Evolutionary conservation across 129 eudicot genomes (phyloP).

Genomic region (Ambrosia artemisiifolia): DNA sequence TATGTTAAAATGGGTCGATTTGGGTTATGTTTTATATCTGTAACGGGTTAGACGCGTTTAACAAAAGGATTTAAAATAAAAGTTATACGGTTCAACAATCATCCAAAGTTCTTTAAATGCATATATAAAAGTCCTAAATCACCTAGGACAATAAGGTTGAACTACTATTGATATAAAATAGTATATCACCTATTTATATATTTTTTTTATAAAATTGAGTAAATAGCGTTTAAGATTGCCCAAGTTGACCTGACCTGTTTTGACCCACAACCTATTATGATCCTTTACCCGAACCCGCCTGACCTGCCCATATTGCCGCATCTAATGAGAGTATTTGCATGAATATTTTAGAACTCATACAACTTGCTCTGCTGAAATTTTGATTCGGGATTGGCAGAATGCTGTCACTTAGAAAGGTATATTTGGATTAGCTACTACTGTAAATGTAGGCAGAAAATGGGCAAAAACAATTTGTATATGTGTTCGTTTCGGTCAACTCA

Average conservation of each 20-base stretch:
- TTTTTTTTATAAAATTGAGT: neutral
- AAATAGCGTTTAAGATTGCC: neutral
- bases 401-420: constrained; percentile 98
- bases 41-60: neutral
- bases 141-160: neutral
- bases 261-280: neutral
- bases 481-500: too few species aligned
- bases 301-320: neutral
- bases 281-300: too few species aligned
- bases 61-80: neutral
- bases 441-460: constrained; percentile 2
- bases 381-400: constrained; percentile 82
- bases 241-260: neutral
- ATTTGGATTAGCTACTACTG: neutral
- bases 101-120: constrained; percentile 1
- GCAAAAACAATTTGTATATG: too few species aligned
- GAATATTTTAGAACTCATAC: constrained; percentile 60
- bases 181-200: neutral
- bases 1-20: neutral
- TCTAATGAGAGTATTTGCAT: constrained; percentile 8
- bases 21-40: neutral
- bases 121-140: neutral
- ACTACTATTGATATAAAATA: neutral
- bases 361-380: constrained; percentile 84
- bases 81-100: neutral